These are phyloP conservation scores for Pythium brachiatum DNA, from an alignment of 352 stramenopile species.

Conservation along the genomic window DNA sequence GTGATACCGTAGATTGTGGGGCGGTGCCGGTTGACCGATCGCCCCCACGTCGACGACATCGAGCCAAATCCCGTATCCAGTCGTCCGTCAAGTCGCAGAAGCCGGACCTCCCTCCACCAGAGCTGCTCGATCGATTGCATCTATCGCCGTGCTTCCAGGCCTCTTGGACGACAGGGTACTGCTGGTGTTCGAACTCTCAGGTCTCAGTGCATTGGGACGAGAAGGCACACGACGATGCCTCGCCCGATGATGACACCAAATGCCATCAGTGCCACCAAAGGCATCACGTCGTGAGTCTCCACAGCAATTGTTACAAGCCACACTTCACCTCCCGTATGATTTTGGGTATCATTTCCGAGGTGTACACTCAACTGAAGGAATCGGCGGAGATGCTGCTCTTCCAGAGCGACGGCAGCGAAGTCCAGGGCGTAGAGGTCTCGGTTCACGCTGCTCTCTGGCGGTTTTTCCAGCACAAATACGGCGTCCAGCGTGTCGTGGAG, in stretches of 20 bases:
- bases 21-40: background rate
- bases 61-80: background rate
- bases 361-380: conserved; percentile 45
- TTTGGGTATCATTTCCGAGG: conserved; percentile 50
- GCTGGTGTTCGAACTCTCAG: conserved; percentile 46
- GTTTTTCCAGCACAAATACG: conserved; percentile 49
- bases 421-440: conserved; percentile 19
- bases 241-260: conserved; percentile 10
- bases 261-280: conserved; percentile 10
- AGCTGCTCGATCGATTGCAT: conserved; percentile 37
- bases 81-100: background rate
- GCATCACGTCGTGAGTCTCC: conserved; percentile 35
- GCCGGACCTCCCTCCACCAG: conserved; percentile 10
- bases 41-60: background rate
- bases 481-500: conserved; percentile 49
- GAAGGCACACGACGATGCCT: conserved; percentile 1
- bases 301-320: conserved; percentile 30
- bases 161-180: conserved; percentile 57
- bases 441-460: conserved; percentile 44
- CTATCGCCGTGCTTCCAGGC: conserved; percentile 41
- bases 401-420: conserved; percentile 27
- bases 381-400: conserved; percentile 44
- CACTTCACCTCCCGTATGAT: conserved; percentile 55
- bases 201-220: conserved; percentile 17
- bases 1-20: background rate